A percentile compares a stretch with the other conserved stretches of the same genome.
phyloP scores from a whole-genome alignment of 73 alveolate genomes.

The Tetrahymena borealis region DNA sequence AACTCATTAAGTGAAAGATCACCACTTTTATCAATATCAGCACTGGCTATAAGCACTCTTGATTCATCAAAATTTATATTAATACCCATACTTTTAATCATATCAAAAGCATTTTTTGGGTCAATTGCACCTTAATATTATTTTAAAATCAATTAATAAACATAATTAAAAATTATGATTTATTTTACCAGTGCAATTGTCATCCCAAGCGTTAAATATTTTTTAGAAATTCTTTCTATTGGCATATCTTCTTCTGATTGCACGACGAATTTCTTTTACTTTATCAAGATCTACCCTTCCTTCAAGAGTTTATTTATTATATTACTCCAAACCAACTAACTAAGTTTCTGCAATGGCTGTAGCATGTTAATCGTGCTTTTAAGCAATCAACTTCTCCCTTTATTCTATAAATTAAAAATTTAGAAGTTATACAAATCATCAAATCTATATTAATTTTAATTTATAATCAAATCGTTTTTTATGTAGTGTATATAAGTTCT shows the following conservation, averaged over 20 bases:
- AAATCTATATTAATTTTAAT: no score
- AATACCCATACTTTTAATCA: constrained; percentile 88
- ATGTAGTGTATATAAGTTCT: no score
- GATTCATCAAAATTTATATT: constrained; percentile 89
- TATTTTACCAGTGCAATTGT: constrained; percentile 38
- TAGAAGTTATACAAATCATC: no score
- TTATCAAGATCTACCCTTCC: constrained; percentile 86
- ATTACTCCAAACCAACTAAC: constrained; percentile 66
- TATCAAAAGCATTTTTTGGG: constrained; percentile 63
- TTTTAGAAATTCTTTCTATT: constrained; percentile 75
- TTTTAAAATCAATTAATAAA: not conserved
- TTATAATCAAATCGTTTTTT: no score
- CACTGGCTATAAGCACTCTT: constrained; percentile 78
- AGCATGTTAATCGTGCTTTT: constrained; percentile 52
- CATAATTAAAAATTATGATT: not conserved
- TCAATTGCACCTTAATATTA: constrained; percentile 47
- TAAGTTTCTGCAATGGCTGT: constrained; percentile 75
- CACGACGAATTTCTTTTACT: constrained; percentile 86
- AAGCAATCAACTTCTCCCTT: not conserved
- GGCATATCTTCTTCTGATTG: constrained; percentile 87
- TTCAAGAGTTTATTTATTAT: constrained; percentile 65
- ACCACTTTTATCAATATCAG: constrained; percentile 76
- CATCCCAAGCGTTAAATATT: constrained; percentile 92
- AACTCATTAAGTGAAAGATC: constrained; percentile 83
- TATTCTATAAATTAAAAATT: not conserved